Conservation (phyloP, 345 rosid species). For the Reutealis trisperma region DNA sequence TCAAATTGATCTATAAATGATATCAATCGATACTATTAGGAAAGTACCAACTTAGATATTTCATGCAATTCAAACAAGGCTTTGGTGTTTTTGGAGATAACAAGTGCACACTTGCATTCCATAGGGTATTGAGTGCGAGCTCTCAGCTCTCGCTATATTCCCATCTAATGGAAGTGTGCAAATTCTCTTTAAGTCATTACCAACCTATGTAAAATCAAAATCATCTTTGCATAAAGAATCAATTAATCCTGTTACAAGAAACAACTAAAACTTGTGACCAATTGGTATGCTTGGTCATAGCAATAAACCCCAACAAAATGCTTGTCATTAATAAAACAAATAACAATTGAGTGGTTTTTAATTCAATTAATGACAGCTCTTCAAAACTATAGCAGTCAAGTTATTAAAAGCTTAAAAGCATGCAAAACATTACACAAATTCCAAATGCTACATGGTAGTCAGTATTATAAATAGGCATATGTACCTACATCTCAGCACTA, state of each 20-base stretch:
- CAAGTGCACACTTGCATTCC: too few species aligned
- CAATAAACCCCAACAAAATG: not conserved
- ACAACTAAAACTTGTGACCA: not conserved
- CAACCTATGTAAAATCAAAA: not conserved
- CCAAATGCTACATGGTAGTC: not conserved
- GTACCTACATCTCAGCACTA: slow-evolving; percentile 6
- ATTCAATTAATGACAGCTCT: slow-evolving; percentile 44
- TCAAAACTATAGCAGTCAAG: slow-evolving; percentile 46
- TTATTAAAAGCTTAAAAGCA: slow-evolving; percentile 36
- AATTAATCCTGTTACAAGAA: not conserved
- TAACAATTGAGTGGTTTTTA: too few species aligned
- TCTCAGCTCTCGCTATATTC: too few species aligned
- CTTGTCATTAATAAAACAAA: not conserved
- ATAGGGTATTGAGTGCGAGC: too few species aligned
- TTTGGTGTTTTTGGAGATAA: too few species aligned
- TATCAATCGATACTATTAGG: too few species aligned
- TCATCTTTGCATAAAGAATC: not conserved
- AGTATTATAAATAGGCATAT: slow-evolving; percentile 22
- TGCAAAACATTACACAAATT: slow-evolving; percentile 15
- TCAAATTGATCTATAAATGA: too few species aligned
- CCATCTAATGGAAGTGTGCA: too few species aligned
- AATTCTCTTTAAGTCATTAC: too few species aligned
- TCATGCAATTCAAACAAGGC: too few species aligned
- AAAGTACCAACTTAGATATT: too few species aligned
- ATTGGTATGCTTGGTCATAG: not conserved